phyloP scores from a whole-genome alignment of 108 stramenopile species.

The Stephanodiscus minutulus region DNA sequence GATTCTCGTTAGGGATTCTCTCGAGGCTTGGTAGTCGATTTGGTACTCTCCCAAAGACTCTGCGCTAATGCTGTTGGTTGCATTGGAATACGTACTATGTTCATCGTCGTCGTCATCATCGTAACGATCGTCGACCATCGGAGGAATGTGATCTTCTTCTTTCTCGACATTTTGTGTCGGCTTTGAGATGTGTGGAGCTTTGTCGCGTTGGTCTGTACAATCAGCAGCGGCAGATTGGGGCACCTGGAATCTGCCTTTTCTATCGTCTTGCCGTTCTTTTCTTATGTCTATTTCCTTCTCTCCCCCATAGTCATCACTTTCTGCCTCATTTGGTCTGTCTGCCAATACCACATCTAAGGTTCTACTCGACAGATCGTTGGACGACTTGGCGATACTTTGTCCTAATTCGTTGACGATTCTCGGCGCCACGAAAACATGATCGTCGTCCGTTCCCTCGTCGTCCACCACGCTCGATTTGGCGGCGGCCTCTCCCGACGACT shows the following conservation, averaged over 20 bases:
- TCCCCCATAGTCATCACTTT: too few species aligned
- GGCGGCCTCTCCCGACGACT: constrained; percentile 7
- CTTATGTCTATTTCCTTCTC: too few species aligned
- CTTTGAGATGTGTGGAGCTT: too few species aligned
- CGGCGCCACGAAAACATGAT: constrained; percentile 23
- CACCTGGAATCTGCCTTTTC: constrained; percentile 8
- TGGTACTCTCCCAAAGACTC: constrained; percentile 11
- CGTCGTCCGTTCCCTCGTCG: constrained; percentile 17
- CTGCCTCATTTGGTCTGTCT: too few species aligned
- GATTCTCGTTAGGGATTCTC: background rate
- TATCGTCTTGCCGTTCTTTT: background rate
- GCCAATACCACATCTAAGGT: too few species aligned
- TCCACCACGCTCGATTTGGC: background rate
- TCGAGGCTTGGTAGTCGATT: background rate
- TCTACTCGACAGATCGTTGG: too few species aligned
- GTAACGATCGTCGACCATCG: constrained; percentile 1
- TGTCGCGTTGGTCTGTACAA: background rate
- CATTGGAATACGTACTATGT: constrained; percentile 6
- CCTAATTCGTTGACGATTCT: constrained; percentile 19
- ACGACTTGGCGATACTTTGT: too few species aligned
- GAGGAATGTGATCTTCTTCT: background rate
- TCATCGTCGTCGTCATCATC: constrained; percentile 6
- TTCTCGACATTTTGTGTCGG: background rate
- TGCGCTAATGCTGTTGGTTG: constrained; percentile 1
- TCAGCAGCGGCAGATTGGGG: background rate